Percentiles rank a stretch among this genome's conserved stretches.
Conservation (phyloP, 305 asterid species). For the Ruellia speciosa region DNA sequence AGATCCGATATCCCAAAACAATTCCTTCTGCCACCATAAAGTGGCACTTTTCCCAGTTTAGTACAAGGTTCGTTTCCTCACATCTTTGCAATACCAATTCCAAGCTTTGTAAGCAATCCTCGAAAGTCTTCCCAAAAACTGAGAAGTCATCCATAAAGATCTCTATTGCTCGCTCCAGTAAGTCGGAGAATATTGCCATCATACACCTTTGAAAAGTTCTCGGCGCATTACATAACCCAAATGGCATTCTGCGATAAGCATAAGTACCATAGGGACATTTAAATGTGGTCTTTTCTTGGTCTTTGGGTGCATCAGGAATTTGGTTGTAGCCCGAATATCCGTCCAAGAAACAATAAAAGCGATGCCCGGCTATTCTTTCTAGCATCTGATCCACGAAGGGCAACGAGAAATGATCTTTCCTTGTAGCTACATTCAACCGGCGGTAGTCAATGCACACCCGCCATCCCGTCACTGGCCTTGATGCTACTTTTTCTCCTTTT, state of each 20-base stretch:
- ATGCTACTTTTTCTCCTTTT: background rate
- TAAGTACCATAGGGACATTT: background rate
- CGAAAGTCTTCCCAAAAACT: background rate
- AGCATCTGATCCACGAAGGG: conserved; percentile 6
- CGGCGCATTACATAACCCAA: conserved; percentile 4
- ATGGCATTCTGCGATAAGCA: too few species aligned
- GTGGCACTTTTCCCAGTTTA: background rate
- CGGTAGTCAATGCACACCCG: conserved; percentile 2
- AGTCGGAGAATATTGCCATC: background rate
- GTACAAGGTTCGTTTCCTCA: background rate
- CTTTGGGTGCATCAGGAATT: conserved; percentile 1
- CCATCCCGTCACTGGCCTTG: too few species aligned
- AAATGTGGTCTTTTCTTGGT: conserved; percentile 4
- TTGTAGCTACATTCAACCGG: background rate
- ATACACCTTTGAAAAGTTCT: conserved; percentile 1
- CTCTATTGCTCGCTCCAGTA: background rate
- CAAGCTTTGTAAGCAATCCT: background rate
- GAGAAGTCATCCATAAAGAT: conserved; percentile 1
- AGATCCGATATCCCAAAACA: background rate
- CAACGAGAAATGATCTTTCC: conserved; percentile 1
- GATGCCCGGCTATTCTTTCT: background rate
- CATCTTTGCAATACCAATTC: background rate
- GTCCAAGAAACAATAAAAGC: background rate
- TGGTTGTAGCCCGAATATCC: background rate
- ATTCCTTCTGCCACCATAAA: background rate